These are phyloP conservation scores for Aspergillus awamori DNA, from an alignment of 2,329 filamentous ascomycete genomes.

Conservation along the genomic window DNA sequence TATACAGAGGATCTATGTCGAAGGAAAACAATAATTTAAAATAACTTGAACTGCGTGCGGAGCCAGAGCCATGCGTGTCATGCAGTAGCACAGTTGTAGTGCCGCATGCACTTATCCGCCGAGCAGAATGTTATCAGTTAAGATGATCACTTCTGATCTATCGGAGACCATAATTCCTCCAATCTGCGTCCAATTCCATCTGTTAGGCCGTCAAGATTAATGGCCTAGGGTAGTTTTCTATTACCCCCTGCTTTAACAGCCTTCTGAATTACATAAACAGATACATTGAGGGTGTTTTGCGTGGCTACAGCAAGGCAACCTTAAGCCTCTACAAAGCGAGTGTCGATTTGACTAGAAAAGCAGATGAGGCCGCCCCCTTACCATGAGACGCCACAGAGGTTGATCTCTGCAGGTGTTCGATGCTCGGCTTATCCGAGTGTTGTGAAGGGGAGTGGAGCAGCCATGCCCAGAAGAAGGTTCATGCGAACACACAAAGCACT, in stretches of 20 bases:
- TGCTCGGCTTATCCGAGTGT: background rate
- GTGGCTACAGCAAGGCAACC: background rate
- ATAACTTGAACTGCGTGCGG: background rate
- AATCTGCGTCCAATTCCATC: background rate
- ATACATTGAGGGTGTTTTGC: background rate
- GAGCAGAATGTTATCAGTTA: slow-evolving; percentile 1
- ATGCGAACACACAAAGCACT: background rate
- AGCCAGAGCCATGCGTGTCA: background rate
- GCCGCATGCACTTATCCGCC: background rate
- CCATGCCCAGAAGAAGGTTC: background rate
- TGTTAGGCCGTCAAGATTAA: background rate
- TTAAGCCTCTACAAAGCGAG: background rate
- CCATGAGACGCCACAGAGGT: background rate
- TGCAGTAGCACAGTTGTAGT: background rate
- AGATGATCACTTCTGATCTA: background rate
- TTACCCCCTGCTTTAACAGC: background rate
- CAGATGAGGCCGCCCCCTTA: background rate
- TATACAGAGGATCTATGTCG: background rate
- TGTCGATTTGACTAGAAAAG: background rate
- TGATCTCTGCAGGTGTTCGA: background rate
- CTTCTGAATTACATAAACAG: background rate
- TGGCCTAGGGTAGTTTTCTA: background rate
- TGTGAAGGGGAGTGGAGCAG: background rate
- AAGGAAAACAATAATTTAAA: too few relatives aligned
- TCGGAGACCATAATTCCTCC: background rate